phyloP scores from a whole-genome alignment of 768 basidiomycete genomes.

The Suillus occidentalis region DNA sequence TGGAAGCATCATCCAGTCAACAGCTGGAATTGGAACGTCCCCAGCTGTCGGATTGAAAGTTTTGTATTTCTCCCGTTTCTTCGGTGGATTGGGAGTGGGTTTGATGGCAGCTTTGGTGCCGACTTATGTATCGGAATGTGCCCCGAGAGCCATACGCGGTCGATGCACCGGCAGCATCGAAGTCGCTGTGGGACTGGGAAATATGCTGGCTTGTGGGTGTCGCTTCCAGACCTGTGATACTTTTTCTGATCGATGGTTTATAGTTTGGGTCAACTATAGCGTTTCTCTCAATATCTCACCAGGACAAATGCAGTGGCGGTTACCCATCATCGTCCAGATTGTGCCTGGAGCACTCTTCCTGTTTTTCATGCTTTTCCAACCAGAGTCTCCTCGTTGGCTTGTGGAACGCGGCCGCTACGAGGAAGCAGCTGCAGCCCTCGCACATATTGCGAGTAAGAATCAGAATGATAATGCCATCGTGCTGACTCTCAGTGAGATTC shows the following conservation, averaged over 20 bases:
- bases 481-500: conserved; percentile 35
- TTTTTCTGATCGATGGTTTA: background rate
- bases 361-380: conserved; percentile 35
- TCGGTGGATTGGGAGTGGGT: conserved; percentile 50
- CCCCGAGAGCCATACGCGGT: conserved; percentile 37
- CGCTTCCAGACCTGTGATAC: background rate
- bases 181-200: conserved; percentile 33
- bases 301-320: conserved; percentile 37
- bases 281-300: conserved; percentile 25
- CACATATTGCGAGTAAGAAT: conserved; percentile 26
- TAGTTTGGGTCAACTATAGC: conserved; percentile 40
- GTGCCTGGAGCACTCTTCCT: conserved; percentile 41
- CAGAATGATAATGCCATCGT: conserved; percentile 29
- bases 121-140: conserved; percentile 38
- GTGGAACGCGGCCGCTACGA: conserved; percentile 36
- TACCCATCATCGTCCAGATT: conserved; percentile 38
- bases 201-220: conserved; percentile 36
- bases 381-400: conserved; percentile 44
- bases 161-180: conserved; percentile 37
- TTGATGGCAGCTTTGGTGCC: conserved; percentile 36
- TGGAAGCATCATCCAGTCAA: conserved; percentile 35
- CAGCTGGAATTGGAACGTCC: conserved; percentile 33
- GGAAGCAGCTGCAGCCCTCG: conserved; percentile 33
- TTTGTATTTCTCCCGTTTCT: conserved; percentile 40
- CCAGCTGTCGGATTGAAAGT: conserved; percentile 26